Evolutionary conservation across 495 filamentous ascomycete species (phyloP).

Genomic region (Aspergillus affinis): DNA sequence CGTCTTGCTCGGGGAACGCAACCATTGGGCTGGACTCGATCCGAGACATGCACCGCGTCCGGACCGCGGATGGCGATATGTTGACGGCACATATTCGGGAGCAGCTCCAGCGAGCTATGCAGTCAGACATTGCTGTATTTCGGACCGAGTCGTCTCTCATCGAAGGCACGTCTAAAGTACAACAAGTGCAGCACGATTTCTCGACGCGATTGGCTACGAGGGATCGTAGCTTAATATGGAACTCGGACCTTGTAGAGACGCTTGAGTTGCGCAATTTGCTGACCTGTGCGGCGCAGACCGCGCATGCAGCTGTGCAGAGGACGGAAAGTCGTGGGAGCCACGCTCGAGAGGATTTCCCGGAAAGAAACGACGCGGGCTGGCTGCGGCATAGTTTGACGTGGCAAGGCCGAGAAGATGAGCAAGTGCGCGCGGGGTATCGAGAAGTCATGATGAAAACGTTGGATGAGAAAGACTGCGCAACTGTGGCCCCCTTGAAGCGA

Average conservation of each 20-base stretch:
- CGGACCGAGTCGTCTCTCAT: conserved; percentile 87
- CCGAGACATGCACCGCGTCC: conserved; percentile 78
- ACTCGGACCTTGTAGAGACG: conserved; percentile 93
- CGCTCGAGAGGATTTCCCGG: conserved; percentile 91
- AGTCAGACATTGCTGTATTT: conserved; percentile 95
- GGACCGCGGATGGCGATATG: conserved; percentile 80
- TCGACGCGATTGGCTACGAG: conserved; percentile 86
- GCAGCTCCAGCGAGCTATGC: conserved; percentile 97
- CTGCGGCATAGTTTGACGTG: conserved; percentile 97
- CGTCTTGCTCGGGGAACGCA: conserved; percentile 58
- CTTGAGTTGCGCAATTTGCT: conserved; percentile 89
- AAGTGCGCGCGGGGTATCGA: conserved; percentile 75
- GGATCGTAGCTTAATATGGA: conserved; percentile 99
- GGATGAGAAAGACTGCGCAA: conserved; percentile 86
- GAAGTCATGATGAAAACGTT: conserved; percentile 73
- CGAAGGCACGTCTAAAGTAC: conserved; percentile 77
- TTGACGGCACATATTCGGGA: conserved; percentile 80
- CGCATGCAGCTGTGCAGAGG: conserved; percentile 76
- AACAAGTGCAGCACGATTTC: conserved; percentile 68
- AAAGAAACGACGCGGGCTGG: conserved; percentile 91
- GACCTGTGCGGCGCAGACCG: conserved; percentile 96
- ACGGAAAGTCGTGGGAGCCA: conserved; percentile 95
- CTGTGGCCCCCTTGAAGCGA: conserved; percentile 85
- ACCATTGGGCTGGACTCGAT: conserved; percentile 87
- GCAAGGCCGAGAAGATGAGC: conserved; percentile 83